Base-by-base conservation (phyloP, 176 grass and related monocot species). In the Saccharum officinarum region DNA sequence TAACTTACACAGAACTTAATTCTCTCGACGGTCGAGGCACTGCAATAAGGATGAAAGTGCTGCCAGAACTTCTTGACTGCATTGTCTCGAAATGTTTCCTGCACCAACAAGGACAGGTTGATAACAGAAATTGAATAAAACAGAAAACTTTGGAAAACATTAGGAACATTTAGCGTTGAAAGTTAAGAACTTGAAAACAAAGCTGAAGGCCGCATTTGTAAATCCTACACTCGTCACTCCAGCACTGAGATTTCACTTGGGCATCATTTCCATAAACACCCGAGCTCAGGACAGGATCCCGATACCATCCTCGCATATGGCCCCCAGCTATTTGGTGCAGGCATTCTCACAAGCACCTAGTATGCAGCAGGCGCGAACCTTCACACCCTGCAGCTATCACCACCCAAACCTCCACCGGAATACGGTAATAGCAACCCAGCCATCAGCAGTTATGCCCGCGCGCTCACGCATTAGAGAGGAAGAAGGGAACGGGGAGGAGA, bases 41-140 rank as follows among this genome's bases (percentile, higher is more conserved):
- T 89, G 84, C 41, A 89, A 69, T 88, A 95, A 80, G 89, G 84
- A 92, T 98, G 64, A 71, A 98, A 94, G 26, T 98, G 84, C 78
- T 92, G 88, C 93, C 93, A 95, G 81, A 98, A 95, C 42, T 71
- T 94, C 80, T 91, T 81, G 61, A 95, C 91, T 44, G 89, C 96
- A 68, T 88, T 90, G 10, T 76, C 89, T 87, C 91, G 90, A 83
- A 98, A 95, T 78, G 83, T 73, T 89, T 92, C 93, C 96, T 98
- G 89, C 87, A 80, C 28, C 33, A 84, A 60, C 78, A 82, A 34
- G 70, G 66, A 71, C 11, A 40, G 3, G 50, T 71, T 81, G 33
- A 82, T 6, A 65, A 67, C 3, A 34, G 22, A 66, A 79, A 31
- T 44, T 34, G 25, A 42, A 67, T 44, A 28, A 60, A 71, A 62